Evolutionary conservation across 306 rosid species (phyloP).

Genomic region (Glycine latifolia): DNA sequence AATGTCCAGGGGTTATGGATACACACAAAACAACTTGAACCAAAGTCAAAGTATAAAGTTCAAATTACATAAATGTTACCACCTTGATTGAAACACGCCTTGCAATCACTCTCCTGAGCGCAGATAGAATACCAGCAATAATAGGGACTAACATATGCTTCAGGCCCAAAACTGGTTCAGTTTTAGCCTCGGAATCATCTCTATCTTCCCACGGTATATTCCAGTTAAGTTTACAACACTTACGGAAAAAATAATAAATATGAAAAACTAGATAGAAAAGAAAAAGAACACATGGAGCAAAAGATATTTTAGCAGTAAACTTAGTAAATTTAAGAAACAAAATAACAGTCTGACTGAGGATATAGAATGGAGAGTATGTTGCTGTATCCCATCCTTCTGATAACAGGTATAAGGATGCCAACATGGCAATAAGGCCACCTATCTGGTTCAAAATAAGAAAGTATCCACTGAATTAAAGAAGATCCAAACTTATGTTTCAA

Average conservation of each 20-base stretch:
- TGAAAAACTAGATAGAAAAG: conserved; percentile 24
- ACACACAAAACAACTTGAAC: conserved; percentile 35
- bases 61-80: conserved; percentile 44
- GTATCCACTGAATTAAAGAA: conserved; percentile 43
- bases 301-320: conserved; percentile 24
- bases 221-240: conserved; percentile 70
- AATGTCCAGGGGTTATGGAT: conserved; percentile 41
- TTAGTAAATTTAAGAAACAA: conserved; percentile 35
- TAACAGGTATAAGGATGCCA: conserved; percentile 82
- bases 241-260: conserved; percentile 16
- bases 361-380: conserved; percentile 88
- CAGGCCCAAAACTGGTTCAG: conserved; percentile 76
- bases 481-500: conserved; percentile 37
- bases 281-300: conserved; percentile 32
- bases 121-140: conserved; percentile 87
- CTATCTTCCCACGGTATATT: conserved; percentile 79
- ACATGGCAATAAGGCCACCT: conserved; percentile 95
- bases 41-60: conserved; percentile 31
- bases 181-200: conserved; percentile 64
- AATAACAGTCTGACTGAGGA: conserved; percentile 58
- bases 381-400: conserved; percentile 97
- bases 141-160: conserved; percentile 80
- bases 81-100: conserved; percentile 98
- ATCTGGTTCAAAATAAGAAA: conserved; percentile 69
- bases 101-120: conserved; percentile 92